Evolutionary conservation across 2,329 filamentous ascomycete genomes (phyloP).

Genomic region (Bipolaris zeicola): DNA sequence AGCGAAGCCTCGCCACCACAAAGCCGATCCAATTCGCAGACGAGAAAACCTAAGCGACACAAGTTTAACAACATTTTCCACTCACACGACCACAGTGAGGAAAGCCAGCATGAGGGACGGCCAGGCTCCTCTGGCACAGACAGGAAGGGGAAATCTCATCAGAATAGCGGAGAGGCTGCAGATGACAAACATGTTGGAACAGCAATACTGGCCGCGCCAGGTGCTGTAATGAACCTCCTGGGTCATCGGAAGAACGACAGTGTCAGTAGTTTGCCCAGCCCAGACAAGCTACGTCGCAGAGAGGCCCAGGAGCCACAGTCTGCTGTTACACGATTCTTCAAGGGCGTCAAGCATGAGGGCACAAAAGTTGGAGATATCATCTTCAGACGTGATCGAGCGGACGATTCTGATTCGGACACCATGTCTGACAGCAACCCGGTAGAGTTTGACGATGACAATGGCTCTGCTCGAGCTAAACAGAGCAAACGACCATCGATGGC

Average conservation of each 20-base stretch:
- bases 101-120: slow-evolving; percentile 27
- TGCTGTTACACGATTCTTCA: slow-evolving; percentile 76
- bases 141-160: slow-evolving; percentile 34
- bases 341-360: slow-evolving; percentile 71
- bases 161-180: slow-evolving; percentile 40
- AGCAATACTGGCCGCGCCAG: slow-evolving; percentile 40
- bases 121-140: slow-evolving; percentile 27
- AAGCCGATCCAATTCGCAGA: slow-evolving; percentile 40
- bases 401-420: slow-evolving; percentile 54
- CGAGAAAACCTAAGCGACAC: slow-evolving; percentile 45
- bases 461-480: slow-evolving; percentile 13
- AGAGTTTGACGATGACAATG: slow-evolving; percentile 40
- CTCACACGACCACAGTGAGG: slow-evolving; percentile 44
- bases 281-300: slow-evolving; percentile 34
- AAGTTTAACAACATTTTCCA: slow-evolving; percentile 52
- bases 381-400: slow-evolving; percentile 60
- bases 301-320: slow-evolving; percentile 55
- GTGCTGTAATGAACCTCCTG: slow-evolving; percentile 42
- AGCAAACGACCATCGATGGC: slow-evolving; percentile 38
- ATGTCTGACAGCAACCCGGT: slow-evolving; percentile 53
- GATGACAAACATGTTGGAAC: slow-evolving; percentile 39
- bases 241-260: slow-evolving; percentile 48
- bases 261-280: slow-evolving; percentile 40
- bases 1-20: slow-evolving; percentile 45
- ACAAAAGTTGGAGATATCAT: slow-evolving; percentile 66